These are phyloP conservation scores for Nissolia schottii DNA, from an alignment of 306 rosid species.

Conservation along the genomic window DNA sequence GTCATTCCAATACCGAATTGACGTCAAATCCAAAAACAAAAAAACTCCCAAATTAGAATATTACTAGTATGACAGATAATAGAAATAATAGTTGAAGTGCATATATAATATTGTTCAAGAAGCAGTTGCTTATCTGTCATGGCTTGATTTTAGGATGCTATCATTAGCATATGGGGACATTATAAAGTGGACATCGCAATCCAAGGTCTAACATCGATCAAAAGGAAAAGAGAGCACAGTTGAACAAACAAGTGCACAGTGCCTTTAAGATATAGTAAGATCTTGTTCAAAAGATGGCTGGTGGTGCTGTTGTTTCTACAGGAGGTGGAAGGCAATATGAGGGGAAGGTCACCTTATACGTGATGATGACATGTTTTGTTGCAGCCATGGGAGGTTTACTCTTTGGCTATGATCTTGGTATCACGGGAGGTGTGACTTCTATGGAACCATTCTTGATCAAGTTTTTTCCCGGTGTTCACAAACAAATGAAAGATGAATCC, in stretches of 20 bases:
- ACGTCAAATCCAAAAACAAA: not conserved
- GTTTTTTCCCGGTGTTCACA: conserved; percentile 18
- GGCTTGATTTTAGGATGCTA: not conserved
- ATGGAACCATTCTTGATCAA: conserved; percentile 30
- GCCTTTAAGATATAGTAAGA: too few relatives aligned
- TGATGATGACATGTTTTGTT: conserved; percentile 25
- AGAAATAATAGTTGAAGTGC: not conserved
- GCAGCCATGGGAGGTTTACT: conserved; percentile 37
- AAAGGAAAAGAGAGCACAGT: not conserved
- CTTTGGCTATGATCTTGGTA: conserved; percentile 36
- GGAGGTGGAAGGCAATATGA: not conserved
- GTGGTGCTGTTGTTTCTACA: conserved; percentile 1
- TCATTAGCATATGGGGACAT: not conserved
- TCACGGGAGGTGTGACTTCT: conserved; percentile 26
- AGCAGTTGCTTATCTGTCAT: not conserved
- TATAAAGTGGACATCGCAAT: not conserved
- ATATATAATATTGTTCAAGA: not conserved
- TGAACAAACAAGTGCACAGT: too few relatives aligned
- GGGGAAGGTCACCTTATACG: conserved; percentile 24
- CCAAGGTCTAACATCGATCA: not conserved
- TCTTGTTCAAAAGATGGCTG: conserved; percentile 21
- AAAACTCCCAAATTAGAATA: not conserved
- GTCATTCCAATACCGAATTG: not conserved
- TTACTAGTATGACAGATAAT: not conserved
- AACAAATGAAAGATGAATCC: not conserved